phyloP scores from a whole-genome alignment of 805 yeast genomes.

The Saccharomycopsis sp. region DNA sequence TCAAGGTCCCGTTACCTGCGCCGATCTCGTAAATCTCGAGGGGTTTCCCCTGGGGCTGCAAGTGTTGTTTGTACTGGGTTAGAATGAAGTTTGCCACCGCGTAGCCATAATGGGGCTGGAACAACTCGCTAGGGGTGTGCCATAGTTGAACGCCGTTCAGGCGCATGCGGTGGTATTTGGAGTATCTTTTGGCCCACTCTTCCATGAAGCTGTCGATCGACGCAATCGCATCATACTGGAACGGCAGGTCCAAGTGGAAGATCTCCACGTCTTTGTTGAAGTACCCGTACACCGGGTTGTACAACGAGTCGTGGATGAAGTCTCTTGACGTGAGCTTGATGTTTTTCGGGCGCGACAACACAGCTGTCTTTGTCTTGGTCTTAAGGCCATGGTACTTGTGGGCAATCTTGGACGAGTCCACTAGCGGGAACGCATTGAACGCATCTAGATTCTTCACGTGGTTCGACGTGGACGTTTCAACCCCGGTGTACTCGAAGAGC shows the following conservation, averaged over 20 bases:
- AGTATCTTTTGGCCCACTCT: conserved; percentile 52
- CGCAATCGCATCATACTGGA: conserved; percentile 42
- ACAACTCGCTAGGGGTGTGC: conserved; percentile 87
- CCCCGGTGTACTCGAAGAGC: conserved; percentile 29
- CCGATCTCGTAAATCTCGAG: conserved; percentile 79
- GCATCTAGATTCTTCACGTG: conserved; percentile 25
- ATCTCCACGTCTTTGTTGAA: conserved; percentile 72
- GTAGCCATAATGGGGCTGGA: conserved; percentile 78
- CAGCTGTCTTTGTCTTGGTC: background rate
- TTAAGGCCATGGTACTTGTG: conserved; percentile 1
- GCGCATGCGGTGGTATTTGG: conserved; percentile 24
- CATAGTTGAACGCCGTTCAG: conserved; percentile 48
- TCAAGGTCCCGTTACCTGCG: conserved; percentile 82
- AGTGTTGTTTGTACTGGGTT: conserved; percentile 57
- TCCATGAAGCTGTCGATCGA: conserved; percentile 65
- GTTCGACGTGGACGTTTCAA: conserved; percentile 27
- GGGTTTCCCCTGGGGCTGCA: conserved; percentile 58
- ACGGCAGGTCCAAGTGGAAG: conserved; percentile 50
- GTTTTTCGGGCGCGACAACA: conserved; percentile 42
- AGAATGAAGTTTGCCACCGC: conserved; percentile 75
- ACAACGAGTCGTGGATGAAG: conserved; percentile 77
- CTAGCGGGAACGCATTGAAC: conserved; percentile 37
- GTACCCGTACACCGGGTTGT: conserved; percentile 77
- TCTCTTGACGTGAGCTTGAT: conserved; percentile 69
- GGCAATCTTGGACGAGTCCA: background rate